phyloP scores from a whole-genome alignment of 2,329 filamentous ascomycete genomes.

The Aspergillus ibericus region DNA sequence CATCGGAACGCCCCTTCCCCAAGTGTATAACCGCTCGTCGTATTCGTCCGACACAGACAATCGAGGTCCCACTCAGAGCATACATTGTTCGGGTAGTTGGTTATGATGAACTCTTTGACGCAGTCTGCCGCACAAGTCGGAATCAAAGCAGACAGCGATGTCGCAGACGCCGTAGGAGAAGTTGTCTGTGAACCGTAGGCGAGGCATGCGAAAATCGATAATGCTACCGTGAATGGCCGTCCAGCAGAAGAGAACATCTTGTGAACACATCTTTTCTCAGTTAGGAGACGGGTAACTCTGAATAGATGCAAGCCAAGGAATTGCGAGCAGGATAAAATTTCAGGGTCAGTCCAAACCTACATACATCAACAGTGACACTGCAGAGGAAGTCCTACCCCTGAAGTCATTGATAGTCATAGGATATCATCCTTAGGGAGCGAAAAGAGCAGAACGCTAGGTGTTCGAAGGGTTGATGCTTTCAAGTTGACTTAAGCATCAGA shows the following conservation, averaged over 20 bases:
- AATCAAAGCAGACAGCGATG: constrained; percentile 45
- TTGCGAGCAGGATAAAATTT: background rate
- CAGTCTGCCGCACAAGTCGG: constrained; percentile 63
- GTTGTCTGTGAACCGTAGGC: constrained; percentile 20
- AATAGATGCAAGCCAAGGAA: background rate
- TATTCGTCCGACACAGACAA: constrained; percentile 64
- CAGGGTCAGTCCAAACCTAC: background rate
- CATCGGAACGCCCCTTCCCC: constrained; percentile 72
- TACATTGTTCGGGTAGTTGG: constrained; percentile 54
- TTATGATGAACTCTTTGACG: constrained; percentile 62
- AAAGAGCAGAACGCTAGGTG: constrained; percentile 3
- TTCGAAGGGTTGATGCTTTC: background rate
- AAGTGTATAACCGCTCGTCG: constrained; percentile 64
- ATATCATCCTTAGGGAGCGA: constrained; percentile 24
- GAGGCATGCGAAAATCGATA: constrained; percentile 25
- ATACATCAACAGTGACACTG: constrained; percentile 20
- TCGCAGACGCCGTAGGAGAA: constrained; percentile 19
- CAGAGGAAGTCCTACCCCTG: constrained; percentile 25
- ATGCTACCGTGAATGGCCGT: constrained; percentile 27
- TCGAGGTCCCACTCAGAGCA: constrained; percentile 58
- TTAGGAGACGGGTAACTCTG: constrained; percentile 15
- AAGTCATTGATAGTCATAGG: constrained; percentile 21
- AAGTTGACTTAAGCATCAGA: background rate
- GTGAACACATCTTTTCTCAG: constrained; percentile 25
- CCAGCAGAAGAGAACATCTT: constrained; percentile 37